Conservation (phyloP, 2,329 filamentous ascomycete species). For the Venturia aucupariae region DNA sequence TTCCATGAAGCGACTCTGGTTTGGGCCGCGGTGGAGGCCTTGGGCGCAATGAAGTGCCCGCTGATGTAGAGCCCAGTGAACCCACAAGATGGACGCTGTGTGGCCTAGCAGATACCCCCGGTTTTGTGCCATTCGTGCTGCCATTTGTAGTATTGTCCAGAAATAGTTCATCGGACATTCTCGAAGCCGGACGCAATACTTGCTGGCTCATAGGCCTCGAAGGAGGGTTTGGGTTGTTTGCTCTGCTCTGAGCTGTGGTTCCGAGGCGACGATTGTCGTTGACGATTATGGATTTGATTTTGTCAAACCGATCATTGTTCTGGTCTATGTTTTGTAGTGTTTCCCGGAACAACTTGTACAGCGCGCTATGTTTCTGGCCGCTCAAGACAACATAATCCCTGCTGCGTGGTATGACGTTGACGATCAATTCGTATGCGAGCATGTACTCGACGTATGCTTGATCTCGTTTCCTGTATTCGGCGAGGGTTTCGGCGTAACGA, state of each 20-base stretch:
- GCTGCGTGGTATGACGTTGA: conserved; percentile 68
- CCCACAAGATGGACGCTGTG: background rate
- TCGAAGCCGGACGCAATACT: background rate
- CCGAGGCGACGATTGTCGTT: conserved; percentile 49
- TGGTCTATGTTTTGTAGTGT: conserved; percentile 24
- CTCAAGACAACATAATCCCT: conserved; percentile 57
- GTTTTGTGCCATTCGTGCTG: background rate
- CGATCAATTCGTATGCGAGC: conserved; percentile 66
- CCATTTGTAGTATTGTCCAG: conserved; percentile 6
- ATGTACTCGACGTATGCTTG: conserved; percentile 77
- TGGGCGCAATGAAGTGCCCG: conserved; percentile 20
- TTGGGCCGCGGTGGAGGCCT: conserved; percentile 52
- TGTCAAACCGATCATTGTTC: conserved; percentile 34
- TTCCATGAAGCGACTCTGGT: conserved; percentile 56
- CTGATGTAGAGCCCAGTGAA: conserved; percentile 18
- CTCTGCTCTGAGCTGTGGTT: conserved; percentile 25
- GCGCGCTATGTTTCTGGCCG: conserved; percentile 3
- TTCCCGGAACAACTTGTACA: conserved; percentile 16
- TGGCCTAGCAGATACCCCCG: background rate
- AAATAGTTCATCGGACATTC: conserved; percentile 10
- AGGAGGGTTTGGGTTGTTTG: background rate
- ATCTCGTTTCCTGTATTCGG: conserved; percentile 59
- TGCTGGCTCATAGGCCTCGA: conserved; percentile 12
- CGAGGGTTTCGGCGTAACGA: conserved; percentile 46
- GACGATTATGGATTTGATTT: conserved; percentile 42